These are phyloP conservation scores for Metschnikowia picachoensis DNA, from an alignment of 805 yeast species.

Conservation along the genomic window DNA sequence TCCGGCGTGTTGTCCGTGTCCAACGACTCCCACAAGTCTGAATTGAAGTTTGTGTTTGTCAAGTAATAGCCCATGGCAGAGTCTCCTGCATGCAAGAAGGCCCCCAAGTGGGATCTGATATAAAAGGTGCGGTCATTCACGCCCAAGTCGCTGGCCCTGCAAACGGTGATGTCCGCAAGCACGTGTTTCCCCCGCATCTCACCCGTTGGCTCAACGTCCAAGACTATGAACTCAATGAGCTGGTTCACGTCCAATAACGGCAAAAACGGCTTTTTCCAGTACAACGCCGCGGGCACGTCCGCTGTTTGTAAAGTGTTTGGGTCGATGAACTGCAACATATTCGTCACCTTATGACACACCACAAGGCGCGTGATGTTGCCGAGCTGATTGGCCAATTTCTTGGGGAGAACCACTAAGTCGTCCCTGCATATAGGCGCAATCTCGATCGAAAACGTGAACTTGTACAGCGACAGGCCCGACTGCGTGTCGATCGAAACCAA, in stretches of 20 bases:
- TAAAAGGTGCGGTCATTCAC: slow-evolving; percentile 77
- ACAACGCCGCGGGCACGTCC: slow-evolving; percentile 66
- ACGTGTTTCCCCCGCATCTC: slow-evolving; percentile 70
- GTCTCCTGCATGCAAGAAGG: slow-evolving; percentile 93
- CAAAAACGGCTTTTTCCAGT: slow-evolving; percentile 79
- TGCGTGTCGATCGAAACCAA: slow-evolving; percentile 90
- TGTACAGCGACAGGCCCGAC: slow-evolving; percentile 81
- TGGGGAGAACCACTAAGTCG: slow-evolving; percentile 89
- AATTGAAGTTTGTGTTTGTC: slow-evolving; percentile 82
- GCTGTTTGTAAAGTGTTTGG: slow-evolving; percentile 75
- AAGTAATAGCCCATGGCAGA: slow-evolving; percentile 88
- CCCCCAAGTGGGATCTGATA: slow-evolving; percentile 90
- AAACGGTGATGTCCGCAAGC: slow-evolving; percentile 85
- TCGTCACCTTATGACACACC: slow-evolving; percentile 79
- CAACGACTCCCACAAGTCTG: slow-evolving; percentile 74
- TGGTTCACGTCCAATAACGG: slow-evolving; percentile 73
- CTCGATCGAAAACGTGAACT: slow-evolving; percentile 89
- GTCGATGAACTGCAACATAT: slow-evolving; percentile 81
- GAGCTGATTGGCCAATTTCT: slow-evolving; percentile 73
- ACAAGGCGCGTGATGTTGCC: slow-evolving; percentile 83
- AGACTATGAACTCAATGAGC: slow-evolving; percentile 78
- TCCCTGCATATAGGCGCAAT: slow-evolving; percentile 96
- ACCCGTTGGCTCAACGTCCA: slow-evolving; percentile 93
- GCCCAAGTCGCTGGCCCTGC: slow-evolving; percentile 87
- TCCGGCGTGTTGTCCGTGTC: slow-evolving; percentile 69